These are phyloP conservation scores for Pistacia integerrima DNA, from an alignment of 345 rosid species.

Conservation along the genomic window DNA sequence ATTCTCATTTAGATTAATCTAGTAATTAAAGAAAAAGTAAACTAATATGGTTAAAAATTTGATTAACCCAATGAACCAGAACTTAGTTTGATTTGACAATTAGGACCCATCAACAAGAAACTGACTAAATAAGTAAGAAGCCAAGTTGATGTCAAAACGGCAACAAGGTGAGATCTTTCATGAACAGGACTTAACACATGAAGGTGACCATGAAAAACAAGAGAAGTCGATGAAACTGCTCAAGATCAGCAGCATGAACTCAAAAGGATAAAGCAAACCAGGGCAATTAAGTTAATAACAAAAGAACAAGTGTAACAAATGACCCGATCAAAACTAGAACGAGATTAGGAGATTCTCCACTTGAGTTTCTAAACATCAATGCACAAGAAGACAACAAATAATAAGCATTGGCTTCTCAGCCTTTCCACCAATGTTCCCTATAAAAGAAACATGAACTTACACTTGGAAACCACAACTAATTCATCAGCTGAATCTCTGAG, in stretches of 20 bases:
- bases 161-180: too few relatives aligned
- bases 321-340: neutral
- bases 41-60: conserved; percentile 9
- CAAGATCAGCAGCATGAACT: neutral
- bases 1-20: too few relatives aligned
- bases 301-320: neutral
- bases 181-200: neutral
- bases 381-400: conserved; percentile 11
- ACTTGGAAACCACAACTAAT: neutral
- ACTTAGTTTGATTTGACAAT: neutral
- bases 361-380: neutral
- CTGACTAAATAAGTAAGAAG: too few relatives aligned
- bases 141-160: too few relatives aligned
- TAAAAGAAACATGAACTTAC: neutral
- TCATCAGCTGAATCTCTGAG: neutral
- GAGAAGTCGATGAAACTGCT: neutral
- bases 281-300: neutral
- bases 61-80: conserved; percentile 11
- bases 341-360: conserved; percentile 4
- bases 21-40: too few relatives aligned
- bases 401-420: conserved; percentile 8
- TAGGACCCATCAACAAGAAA: too few relatives aligned
- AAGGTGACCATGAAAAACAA: neutral
- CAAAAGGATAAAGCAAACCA: neutral
- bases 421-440: neutral